Evolutionary conservation across 768 basidiomycete species (phyloP).

Genomic region (Mycena galopus): DNA sequence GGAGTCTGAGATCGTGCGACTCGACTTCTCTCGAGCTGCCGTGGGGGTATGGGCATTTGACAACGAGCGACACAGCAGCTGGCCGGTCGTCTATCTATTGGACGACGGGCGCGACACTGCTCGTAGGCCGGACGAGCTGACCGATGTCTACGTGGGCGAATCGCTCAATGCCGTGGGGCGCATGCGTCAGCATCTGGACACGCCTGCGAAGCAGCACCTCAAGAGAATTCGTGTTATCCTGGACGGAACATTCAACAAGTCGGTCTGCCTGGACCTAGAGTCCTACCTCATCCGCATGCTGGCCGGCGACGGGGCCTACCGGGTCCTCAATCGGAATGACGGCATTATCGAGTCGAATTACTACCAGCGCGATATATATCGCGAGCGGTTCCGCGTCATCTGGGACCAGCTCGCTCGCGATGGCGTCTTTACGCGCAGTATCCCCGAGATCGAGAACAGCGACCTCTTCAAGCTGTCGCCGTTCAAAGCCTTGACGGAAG

Average conservation of each 20-base stretch:
- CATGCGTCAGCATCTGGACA: slow-evolving; percentile 29
- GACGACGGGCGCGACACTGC: slow-evolving; percentile 24
- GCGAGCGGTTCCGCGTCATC: slow-evolving; percentile 28
- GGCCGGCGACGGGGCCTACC: slow-evolving; percentile 28
- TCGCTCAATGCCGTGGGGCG: slow-evolving; percentile 30
- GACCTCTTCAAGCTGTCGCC: slow-evolving; percentile 32
- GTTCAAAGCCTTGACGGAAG: slow-evolving; percentile 31
- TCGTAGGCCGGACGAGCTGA: slow-evolving; percentile 22
- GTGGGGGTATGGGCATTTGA: slow-evolving; percentile 23
- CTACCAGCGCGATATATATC: slow-evolving; percentile 31
- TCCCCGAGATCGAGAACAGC: slow-evolving; percentile 28
- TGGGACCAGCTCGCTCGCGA: slow-evolving; percentile 31
- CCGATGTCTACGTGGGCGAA: slow-evolving; percentile 29
- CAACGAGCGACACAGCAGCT: slow-evolving; percentile 27
- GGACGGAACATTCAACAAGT: slow-evolving; percentile 29
- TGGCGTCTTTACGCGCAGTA: slow-evolving; percentile 30
- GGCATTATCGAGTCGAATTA: slow-evolving; percentile 28
- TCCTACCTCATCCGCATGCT: slow-evolving; percentile 31
- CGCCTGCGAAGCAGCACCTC: slow-evolving; percentile 27
- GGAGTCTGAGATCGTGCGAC: slow-evolving; percentile 27
- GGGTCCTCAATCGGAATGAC: slow-evolving; percentile 30
- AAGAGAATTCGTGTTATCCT: slow-evolving; percentile 25
- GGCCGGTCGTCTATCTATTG: slow-evolving; percentile 27
- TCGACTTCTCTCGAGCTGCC: slow-evolving; percentile 29
- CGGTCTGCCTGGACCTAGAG: slow-evolving; percentile 28